Evolutionary conservation across 2,329 filamentous ascomycete species (phyloP).

Genomic region (Fusarium secorum): DNA sequence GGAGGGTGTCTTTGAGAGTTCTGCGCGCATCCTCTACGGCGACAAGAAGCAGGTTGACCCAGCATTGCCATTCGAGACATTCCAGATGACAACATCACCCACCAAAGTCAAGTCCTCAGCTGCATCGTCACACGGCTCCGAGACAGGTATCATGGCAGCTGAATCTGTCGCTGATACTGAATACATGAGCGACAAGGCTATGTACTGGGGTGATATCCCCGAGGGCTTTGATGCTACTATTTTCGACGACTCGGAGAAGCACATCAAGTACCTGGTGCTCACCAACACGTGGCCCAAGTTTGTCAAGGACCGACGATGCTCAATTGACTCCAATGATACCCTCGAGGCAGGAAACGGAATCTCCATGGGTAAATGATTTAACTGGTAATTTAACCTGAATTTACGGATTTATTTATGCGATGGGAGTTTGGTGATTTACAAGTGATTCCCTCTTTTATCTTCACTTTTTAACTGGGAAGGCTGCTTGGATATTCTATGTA

Average conservation of each 20-base stretch:
- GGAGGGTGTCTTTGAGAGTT: constrained; percentile 63
- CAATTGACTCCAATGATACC: constrained; percentile 42
- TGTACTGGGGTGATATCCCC: constrained; percentile 58
- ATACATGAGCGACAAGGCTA: constrained; percentile 38
- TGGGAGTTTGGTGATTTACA: constrained; percentile 30
- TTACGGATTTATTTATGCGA: background rate
- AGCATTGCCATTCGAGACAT: constrained; percentile 54
- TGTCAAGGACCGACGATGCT: constrained; percentile 53
- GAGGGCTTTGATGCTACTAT: constrained; percentile 59
- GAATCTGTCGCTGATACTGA: constrained; percentile 14
- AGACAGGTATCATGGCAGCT: constrained; percentile 34
- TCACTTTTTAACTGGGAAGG: background rate
- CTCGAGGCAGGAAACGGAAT: constrained; percentile 34
- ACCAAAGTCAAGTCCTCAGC: constrained; percentile 34
- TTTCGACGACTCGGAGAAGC: constrained; percentile 67
- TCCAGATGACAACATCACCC: constrained; percentile 29
- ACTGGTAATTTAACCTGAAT: background rate
- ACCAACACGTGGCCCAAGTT: constrained; percentile 75
- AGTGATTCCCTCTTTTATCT: constrained; percentile 21
- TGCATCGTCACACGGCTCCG: constrained; percentile 32
- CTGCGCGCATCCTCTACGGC: constrained; percentile 57
- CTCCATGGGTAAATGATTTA: background rate
- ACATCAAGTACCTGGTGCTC: constrained; percentile 72
- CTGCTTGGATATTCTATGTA: constrained; percentile 16
- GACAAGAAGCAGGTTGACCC: constrained; percentile 51